Conservation (phyloP, 2,329 filamentous ascomycete genomes). For the Diaporthe sp. region DNA sequence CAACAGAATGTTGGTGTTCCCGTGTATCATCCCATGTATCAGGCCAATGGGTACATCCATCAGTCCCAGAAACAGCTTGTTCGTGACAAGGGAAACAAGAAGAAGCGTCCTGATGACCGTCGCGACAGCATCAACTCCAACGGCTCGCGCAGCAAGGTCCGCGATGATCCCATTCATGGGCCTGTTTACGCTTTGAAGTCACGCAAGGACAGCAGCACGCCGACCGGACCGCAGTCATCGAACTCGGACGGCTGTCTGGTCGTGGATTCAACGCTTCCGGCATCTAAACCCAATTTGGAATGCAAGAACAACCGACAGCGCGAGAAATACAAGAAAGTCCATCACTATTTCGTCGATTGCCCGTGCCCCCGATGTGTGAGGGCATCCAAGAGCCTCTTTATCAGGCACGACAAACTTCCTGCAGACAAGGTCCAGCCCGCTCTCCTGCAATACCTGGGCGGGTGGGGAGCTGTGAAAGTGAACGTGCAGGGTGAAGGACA, state of each 20-base stretch:
- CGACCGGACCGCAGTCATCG: neutral
- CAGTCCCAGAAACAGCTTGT: neutral
- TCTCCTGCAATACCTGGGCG: slow-evolving; percentile 26
- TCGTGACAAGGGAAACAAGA: slow-evolving; percentile 8
- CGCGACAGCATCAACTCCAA: slow-evolving; percentile 30
- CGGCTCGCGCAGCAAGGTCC: slow-evolving; percentile 30
- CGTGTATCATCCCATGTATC: slow-evolving; percentile 36
- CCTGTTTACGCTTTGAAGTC: slow-evolving; percentile 32
- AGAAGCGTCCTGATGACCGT: slow-evolving; percentile 13
- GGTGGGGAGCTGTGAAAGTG: neutral
- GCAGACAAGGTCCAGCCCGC: no score
- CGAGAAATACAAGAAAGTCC: no score
- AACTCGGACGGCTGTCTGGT: neutral
- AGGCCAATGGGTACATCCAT: slow-evolving; percentile 29
- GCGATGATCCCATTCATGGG: slow-evolving; percentile 33
- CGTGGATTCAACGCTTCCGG: neutral
- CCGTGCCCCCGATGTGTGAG: slow-evolving; percentile 15
- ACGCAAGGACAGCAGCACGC: slow-evolving; percentile 17
- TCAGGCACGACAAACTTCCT: neutral
- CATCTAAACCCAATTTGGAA: neutral
- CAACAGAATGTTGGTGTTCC: slow-evolving; percentile 14
- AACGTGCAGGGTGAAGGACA: rapidly evolving
- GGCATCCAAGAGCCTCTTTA: slow-evolving; percentile 28
- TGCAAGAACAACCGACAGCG: neutral
- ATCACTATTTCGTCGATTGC: slow-evolving; percentile 23